Conservation (phyloP, 495 filamentous ascomycete species). For the Podospora australis region DNA sequence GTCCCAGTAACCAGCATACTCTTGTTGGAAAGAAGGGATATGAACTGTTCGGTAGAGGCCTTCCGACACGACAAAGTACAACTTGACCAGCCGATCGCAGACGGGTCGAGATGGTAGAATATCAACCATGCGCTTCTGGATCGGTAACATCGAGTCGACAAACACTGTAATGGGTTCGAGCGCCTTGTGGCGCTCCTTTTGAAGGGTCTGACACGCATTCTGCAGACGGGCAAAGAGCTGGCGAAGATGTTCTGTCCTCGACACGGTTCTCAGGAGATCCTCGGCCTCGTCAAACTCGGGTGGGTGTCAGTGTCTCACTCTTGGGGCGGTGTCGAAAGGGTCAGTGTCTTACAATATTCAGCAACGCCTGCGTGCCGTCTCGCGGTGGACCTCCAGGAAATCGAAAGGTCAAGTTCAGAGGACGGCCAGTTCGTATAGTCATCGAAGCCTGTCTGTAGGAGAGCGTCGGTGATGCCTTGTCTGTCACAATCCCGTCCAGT, state of each 20-base stretch:
- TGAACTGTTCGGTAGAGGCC: constrained; percentile 46
- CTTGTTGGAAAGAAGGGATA: constrained; percentile 37
- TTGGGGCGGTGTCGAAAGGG: not conserved
- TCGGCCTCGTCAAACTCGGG: constrained; percentile 34
- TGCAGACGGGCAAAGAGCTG: constrained; percentile 26
- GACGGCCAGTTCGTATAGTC: constrained; percentile 29
- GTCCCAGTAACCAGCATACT: constrained; percentile 41
- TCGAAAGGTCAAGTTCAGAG: constrained; percentile 29
- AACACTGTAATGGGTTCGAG: constrained; percentile 32
- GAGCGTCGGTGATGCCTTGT: constrained; percentile 15
- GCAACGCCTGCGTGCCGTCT: constrained; percentile 17
- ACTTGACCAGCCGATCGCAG: constrained; percentile 33
- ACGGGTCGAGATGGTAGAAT: constrained; percentile 26
- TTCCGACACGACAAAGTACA: constrained; percentile 41
- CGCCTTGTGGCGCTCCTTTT: constrained; percentile 27
- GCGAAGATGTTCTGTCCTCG: constrained; percentile 20
- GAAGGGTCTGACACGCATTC: constrained; percentile 26
- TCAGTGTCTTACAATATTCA: constrained; percentile 28
- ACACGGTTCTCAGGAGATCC: constrained; percentile 26
- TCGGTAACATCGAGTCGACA: constrained; percentile 33
- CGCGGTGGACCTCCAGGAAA: constrained; percentile 18
- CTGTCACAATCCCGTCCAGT: constrained; percentile 25
- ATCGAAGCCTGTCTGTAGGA: constrained; percentile 26
- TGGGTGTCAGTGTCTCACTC: not conserved
- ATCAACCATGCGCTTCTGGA: constrained; percentile 37